Base-by-base conservation (phyloP, 139 green algal genomes). In the Volvox africanus region DNA sequence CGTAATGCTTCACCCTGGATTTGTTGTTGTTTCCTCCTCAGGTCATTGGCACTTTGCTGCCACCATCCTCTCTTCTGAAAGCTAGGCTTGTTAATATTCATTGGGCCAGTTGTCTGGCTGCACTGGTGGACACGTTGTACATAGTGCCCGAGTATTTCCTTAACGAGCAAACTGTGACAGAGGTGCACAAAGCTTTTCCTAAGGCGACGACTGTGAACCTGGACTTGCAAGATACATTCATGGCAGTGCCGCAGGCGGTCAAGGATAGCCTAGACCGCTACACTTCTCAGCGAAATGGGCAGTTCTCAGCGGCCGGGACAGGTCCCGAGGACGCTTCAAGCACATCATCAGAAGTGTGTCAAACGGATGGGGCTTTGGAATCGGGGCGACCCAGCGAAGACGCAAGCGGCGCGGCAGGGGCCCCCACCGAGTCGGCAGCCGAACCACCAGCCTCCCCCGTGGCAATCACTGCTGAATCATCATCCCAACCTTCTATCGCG, bases 171-270 rank as follows among this genome's bases (percentile, higher is more conserved):
- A 68, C 9, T 28, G 71, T 68, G 0, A 1, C 3, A 0, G 26
- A 69, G 24, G 22, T 91, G 61, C 61, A 26, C 20, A 33, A 26
- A 1, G 75, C 76, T 26, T 91, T 91, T 14, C 87, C 87, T 2
- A 91, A 68, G 61, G 55, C 87, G 61, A 91, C 76, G 2, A 91
- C 87, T 0, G 87, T 80, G 0, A 86, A 85, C 33, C 61, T 91
- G 16, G 87, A 91, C 55, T 44, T 91, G 76, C 87, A 91, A 61
- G 87, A 91, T 61, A 91, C 87, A 3, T 91, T 91, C 30, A 91
- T 86, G 61, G 76, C 87, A 2, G 76, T 86, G 14, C 61, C 76
- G 0, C n/a, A 85, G 32, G 87, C 82, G 12, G 73, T 90, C 13
- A 90, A 90, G 55, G 73, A 76, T 30, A 90, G 86, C 69, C 86